Evolutionary conservation across 2,329 filamentous ascomycete genomes (phyloP), one percentile per base, ranked within the genome.

Genomic region (Trichoderma koningiopsis): DNA sequence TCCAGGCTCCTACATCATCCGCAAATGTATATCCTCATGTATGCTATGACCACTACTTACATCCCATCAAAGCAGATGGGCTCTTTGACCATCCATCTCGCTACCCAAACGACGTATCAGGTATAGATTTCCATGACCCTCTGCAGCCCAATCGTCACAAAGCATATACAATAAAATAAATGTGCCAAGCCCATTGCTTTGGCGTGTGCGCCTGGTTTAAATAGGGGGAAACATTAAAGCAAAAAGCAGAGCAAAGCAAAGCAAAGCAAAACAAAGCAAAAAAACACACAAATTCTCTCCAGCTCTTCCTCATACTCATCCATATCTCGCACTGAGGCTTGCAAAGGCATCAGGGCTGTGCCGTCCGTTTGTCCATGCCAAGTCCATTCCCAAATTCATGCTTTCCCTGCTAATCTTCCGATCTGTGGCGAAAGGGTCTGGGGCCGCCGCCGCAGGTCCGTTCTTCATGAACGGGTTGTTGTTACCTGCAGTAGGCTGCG

Each of bases 331-430:
- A 75, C 91, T 93, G 72, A 94, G 81, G 62, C 90, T 92, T 2
- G 91, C 88, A 83, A 94, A 94, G 16, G 92, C 92, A 79, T 94
- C 92, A 4, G 92, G 92, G 74, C 91, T 93, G 76, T 94, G 91
- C 53, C 92, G 83, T 11, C 92, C 92, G 74, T 89, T 90, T 74
- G 84, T 84, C 87, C 87, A 89, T 57, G 87, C 85, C 83, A 89
- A 86, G 68, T 88, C 87, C 78, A 88, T 83, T 52, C 91, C 86
- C 72, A 89, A 84, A 68, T 84, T 87, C 77, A 92, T 87, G 77
- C 91, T 94, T 76, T 94, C 92, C 60, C 91, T 86, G 74, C 91
- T 94, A 70, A 62, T 76, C 70, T 70, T 74, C 64, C 71, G 73
- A 70, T 71, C 72, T 69, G 75, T 75, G 75, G 71, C 75, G 76